Evolutionary conservation across 352 stramenopile species (phyloP).

Genomic region (Phytopythium mirpurense): DNA sequence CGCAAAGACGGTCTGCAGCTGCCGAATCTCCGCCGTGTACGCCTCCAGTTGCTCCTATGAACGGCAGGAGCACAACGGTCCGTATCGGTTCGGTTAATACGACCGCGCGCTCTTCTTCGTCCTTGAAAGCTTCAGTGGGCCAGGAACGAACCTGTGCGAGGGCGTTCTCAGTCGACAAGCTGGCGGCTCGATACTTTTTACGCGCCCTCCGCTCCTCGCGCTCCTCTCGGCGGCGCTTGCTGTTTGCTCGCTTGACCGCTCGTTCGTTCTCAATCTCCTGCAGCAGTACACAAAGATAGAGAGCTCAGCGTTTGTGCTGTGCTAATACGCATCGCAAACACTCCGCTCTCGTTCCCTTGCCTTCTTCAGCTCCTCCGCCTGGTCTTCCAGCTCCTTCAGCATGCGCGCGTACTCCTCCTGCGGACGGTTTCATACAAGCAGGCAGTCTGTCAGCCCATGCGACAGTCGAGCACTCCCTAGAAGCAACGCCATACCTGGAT

Average conservation of each 20-base stretch:
- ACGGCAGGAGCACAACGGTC: too few relatives aligned
- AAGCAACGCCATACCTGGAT: constrained; percentile 25
- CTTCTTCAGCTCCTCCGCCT: constrained; percentile 33
- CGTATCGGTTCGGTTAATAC: too few relatives aligned
- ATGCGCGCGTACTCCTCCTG: constrained; percentile 68
- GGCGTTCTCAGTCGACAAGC: constrained; percentile 21
- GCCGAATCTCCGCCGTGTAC: constrained; percentile 37
- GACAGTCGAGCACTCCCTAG: neutral
- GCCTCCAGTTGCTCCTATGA: constrained; percentile 29
- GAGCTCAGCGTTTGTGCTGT: too few relatives aligned
- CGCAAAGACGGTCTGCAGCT: constrained; percentile 48
- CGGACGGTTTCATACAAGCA: too few relatives aligned
- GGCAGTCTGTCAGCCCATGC: neutral
- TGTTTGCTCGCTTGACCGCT: constrained; percentile 13
- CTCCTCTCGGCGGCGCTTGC: constrained; percentile 32
- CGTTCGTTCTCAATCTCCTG: constrained; percentile 46
- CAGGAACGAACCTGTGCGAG: constrained; percentile 18
- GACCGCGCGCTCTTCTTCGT: too few relatives aligned
- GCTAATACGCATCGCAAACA: too few relatives aligned
- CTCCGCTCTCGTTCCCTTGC: constrained; percentile 1
- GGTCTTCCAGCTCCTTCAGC: constrained; percentile 67
- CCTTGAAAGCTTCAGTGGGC: too few relatives aligned
- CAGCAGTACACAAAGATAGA: too few relatives aligned
- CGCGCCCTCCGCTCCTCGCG: constrained; percentile 16
- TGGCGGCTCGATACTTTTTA: constrained; percentile 24